phyloP scores from a whole-genome alignment of 805 yeast species.

The Cephaloascus fragrans region DNA sequence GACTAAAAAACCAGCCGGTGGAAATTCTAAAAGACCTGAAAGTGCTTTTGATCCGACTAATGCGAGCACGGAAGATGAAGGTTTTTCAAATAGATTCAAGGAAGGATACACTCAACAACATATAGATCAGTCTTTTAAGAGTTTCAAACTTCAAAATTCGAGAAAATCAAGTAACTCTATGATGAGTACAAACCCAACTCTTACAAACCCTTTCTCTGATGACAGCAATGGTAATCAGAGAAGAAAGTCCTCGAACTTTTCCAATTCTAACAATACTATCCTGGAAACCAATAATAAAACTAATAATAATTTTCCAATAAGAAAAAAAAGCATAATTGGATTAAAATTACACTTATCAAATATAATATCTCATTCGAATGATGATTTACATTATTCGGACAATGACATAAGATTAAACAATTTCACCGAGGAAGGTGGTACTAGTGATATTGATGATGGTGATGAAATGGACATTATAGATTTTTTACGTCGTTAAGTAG shows the following conservation, averaged over 20 bases:
- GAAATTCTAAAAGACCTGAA: background rate
- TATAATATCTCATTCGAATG: background rate
- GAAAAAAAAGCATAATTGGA: background rate
- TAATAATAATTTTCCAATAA: background rate
- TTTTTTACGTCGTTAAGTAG: background rate
- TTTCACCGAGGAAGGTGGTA: background rate
- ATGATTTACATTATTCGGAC: background rate
- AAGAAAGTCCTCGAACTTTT: background rate
- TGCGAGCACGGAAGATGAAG: constrained; percentile 1
- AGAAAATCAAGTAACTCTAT: background rate
- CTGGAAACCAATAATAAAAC: background rate
- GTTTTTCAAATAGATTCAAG: background rate
- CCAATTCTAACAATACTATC: background rate
- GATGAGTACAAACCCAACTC: background rate
- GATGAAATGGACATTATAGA: background rate
- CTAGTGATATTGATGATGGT: background rate
- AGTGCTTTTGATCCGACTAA: background rate
- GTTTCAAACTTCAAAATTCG: background rate
- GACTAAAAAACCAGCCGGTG: background rate
- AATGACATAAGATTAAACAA: background rate
- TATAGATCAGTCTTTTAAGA: background rate
- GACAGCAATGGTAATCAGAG: no score
- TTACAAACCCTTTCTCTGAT: background rate
- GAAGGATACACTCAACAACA: background rate
- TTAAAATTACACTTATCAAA: background rate